phyloP scores from a whole-genome alignment of 192 early-diverging fungal species.

The Dissophora globulifera region DNA sequence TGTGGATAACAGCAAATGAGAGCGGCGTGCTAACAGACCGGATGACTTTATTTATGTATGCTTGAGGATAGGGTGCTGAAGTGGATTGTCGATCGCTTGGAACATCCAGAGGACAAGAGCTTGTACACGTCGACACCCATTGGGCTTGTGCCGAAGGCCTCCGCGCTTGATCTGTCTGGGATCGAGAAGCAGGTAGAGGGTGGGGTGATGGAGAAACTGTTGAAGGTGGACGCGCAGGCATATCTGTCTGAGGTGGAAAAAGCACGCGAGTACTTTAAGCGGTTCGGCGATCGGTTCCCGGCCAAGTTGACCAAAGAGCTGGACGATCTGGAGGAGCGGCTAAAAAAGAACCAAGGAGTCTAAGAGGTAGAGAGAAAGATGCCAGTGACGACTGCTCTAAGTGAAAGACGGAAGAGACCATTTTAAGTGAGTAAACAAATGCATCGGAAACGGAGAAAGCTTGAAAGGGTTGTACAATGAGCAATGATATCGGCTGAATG shows the following conservation, averaged over 20 bases:
- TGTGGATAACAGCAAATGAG: too few species aligned
- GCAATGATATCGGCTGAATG: too few species aligned
- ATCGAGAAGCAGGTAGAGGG: constrained; percentile 45
- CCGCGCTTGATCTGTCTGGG: constrained; percentile 35
- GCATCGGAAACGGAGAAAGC: too few species aligned
- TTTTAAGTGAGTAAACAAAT: too few species aligned
- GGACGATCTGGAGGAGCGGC: constrained; percentile 38
- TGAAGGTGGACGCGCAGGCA: constrained; percentile 23
- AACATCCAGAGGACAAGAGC: constrained; percentile 27
- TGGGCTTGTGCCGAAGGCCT: constrained; percentile 37
- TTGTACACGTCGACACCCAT: constrained; percentile 43
- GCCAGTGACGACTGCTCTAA: background rate
- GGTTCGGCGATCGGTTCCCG: constrained; percentile 48
- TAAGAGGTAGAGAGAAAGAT: background rate
- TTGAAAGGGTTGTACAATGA: too few species aligned
- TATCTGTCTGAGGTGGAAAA: constrained; percentile 44
- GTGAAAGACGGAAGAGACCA: too few species aligned
- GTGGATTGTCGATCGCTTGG: constrained; percentile 48
- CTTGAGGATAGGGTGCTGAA: constrained; percentile 36
- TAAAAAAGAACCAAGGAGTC: constrained; percentile 33
- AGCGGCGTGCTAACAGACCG: too few species aligned
- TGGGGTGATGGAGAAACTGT: constrained; percentile 37
- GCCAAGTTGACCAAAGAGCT: constrained; percentile 47
- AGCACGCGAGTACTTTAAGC: constrained; percentile 46
- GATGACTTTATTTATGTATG: background rate